Conservation (phyloP, 176 grass and related monocot species). For the Phoenix dactylifera region DNA sequence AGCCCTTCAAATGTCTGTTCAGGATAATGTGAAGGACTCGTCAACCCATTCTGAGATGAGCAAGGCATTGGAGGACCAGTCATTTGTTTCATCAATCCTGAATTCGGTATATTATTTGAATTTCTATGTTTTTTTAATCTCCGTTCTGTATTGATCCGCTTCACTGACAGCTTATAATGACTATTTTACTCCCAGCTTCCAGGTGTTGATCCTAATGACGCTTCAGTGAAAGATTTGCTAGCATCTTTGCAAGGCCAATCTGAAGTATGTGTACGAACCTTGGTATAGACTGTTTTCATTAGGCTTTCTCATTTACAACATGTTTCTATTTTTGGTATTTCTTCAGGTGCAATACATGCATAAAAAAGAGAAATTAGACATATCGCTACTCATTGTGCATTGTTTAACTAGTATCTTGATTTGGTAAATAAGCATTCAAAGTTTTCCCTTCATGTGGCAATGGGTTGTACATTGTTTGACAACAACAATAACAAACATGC, state of each 20-base stretch:
- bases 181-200: slow-evolving; percentile 52
- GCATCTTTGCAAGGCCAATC: slow-evolving; percentile 72
- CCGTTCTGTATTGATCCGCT: not conserved
- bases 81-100: slow-evolving; percentile 96
- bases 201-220: slow-evolving; percentile 96
- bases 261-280: slow-evolving; percentile 35
- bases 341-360: too few species aligned
- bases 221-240: slow-evolving; percentile 86
- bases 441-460: too few species aligned
- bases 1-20: slow-evolving; percentile 99
- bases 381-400: too few species aligned
- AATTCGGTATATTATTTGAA: slow-evolving; percentile 46
- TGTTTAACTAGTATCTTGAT: too few species aligned
- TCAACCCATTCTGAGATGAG: slow-evolving; percentile 66
- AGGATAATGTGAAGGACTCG: slow-evolving; percentile 34
- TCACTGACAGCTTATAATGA: too few species aligned
- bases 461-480: too few species aligned
- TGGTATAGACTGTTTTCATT: too few species aligned
- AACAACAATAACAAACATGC: too few species aligned
- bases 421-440: too few species aligned
- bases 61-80: slow-evolving; percentile 81
- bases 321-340: too few species aligned
- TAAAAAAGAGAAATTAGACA: too few species aligned
- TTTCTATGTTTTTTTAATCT: slow-evolving; percentile 1
- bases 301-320: too few species aligned